Conservation (phyloP, 1,284 basidiomycete genomes). For the Ganoderma multipileum region DNA sequence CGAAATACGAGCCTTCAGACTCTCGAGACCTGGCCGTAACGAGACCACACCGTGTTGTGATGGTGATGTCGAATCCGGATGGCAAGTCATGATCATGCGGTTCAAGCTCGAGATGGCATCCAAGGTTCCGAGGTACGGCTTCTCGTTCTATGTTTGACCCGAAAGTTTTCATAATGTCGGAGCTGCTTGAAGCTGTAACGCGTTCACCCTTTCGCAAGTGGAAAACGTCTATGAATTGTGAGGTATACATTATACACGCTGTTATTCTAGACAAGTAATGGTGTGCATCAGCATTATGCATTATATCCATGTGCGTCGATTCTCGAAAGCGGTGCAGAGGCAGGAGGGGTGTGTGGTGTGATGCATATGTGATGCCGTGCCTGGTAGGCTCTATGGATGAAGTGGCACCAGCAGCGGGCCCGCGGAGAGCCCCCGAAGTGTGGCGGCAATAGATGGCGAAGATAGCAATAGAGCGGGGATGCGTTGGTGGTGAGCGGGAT, state of each 20-base stretch:
- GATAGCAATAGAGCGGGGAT: neutral
- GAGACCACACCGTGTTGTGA: neutral
- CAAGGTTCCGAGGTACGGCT: neutral
- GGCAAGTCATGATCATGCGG: neutral
- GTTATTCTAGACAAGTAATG: conserved; percentile 25
- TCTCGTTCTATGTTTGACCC: neutral
- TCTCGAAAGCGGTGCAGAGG: neutral
- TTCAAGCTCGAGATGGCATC: neutral
- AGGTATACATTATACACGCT: conserved; percentile 29
- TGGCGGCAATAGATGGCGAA: neutral
- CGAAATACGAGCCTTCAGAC: neutral
- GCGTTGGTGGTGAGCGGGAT: neutral
- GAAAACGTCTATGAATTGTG: conserved; percentile 13
- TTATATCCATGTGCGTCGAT: conserved; percentile 3
- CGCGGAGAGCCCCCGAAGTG: neutral
- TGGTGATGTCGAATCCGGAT: neutral
- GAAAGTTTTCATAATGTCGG: neutral
- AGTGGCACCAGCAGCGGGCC: neutral
- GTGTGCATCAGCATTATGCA: conserved; percentile 13
- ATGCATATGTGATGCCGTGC: neutral
- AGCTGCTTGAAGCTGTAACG: too few species aligned
- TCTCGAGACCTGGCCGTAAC: neutral
- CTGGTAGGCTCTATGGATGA: neutral
- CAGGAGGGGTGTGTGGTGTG: neutral
- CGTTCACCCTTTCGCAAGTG: too few species aligned